A percentile compares a stretch with the other conserved stretches of the same genome.
phyloP scores from a whole-genome alignment of 768 basidiomycete genomes.

The Antrodiella citrinella region DNA sequence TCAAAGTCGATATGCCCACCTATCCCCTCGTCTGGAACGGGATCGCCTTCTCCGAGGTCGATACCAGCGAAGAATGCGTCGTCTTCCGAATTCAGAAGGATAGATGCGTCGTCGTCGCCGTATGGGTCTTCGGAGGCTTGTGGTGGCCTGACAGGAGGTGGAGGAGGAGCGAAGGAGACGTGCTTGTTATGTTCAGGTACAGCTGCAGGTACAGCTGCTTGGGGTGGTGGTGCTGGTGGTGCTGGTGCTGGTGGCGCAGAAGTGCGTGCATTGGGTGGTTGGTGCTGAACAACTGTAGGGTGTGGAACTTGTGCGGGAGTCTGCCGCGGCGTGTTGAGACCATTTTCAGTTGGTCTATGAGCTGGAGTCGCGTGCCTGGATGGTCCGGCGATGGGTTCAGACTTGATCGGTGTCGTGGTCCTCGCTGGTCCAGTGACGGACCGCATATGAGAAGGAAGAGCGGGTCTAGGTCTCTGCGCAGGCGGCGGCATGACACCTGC shows the following conservation, averaged over 20 bases:
- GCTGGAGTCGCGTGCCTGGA: neutral
- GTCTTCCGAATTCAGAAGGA: constrained; percentile 55
- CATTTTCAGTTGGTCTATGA: constrained; percentile 6
- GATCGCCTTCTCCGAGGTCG: constrained; percentile 35
- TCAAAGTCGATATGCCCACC: constrained; percentile 34
- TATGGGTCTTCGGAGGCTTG: constrained; percentile 10
- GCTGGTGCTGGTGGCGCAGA: neutral
- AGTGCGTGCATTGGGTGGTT: neutral
- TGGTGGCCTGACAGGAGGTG: constrained; percentile 1
- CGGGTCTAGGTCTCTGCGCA: too few species aligned
- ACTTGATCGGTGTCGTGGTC: constrained; percentile 5
- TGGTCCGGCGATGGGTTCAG: neutral
- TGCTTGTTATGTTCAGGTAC: constrained; percentile 3
- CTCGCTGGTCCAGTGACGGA: constrained; percentile 14
- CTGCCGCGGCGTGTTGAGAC: constrained; percentile 28
- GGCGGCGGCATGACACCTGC: constrained; percentile 11
- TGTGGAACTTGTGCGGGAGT: constrained; percentile 18
- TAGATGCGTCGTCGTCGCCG: constrained; percentile 30
- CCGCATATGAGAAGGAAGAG: constrained; percentile 35
- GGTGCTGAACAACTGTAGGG: neutral
- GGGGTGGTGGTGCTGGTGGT: neutral
- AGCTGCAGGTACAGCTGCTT: constrained; percentile 1
- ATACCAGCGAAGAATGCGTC: constrained; percentile 55
- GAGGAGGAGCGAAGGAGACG: constrained; percentile 6
- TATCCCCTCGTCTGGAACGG: constrained; percentile 27